Base-by-base conservation (phyloP, 192 early-diverging fungal genomes). In the Coemansia sp. region DNA sequence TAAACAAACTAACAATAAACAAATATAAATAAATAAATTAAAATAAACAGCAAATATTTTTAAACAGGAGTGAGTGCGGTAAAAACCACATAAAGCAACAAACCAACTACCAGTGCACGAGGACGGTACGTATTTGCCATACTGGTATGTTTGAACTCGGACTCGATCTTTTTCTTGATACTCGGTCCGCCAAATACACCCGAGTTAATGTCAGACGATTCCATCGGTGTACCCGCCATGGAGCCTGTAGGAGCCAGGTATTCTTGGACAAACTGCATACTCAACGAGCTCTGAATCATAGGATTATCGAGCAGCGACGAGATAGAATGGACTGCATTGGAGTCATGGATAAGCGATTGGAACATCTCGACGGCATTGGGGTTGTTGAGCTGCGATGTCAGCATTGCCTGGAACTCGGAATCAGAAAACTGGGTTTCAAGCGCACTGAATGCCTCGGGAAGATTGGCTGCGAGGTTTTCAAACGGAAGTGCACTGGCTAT, bases 341-440 rank as follows among this genome's bases (percentile, higher is more conserved):
- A 60, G 56, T 80, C 78, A 33, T 75, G 78, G 28, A 80, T 80
- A 7, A 80, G 69, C 11, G 78, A 80, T 56, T 80, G 69, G 72
- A 80, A 80, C 69, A 80, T 68, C 33, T 80, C 78, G 18, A 80
- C 69, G n/a, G 78, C 78, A 30, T 75, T 51, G 11, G 78, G 78
- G 67, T 80, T 80, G 66, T 61, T 72, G 4, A 80, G 73, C 64
- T 80, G 72, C 58, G 78, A 75, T 2, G 73, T 75, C 40, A 80
- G 60, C 56, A 75, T 71, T 12, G 78, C 64, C 56, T 68, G 57
- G 67, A 80, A 80, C 17, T 51, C 72, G 25, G 61, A 16, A 38
- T 80, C 73, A 16, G 70, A 34, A 60, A 80, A 75, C 57, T 80
- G 78, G 20, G 50, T 66, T 38, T 80, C 78, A 2, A 80, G 67